Conservation (phyloP, 139 green algal genomes). For the Dunaliella sp. region DNA sequence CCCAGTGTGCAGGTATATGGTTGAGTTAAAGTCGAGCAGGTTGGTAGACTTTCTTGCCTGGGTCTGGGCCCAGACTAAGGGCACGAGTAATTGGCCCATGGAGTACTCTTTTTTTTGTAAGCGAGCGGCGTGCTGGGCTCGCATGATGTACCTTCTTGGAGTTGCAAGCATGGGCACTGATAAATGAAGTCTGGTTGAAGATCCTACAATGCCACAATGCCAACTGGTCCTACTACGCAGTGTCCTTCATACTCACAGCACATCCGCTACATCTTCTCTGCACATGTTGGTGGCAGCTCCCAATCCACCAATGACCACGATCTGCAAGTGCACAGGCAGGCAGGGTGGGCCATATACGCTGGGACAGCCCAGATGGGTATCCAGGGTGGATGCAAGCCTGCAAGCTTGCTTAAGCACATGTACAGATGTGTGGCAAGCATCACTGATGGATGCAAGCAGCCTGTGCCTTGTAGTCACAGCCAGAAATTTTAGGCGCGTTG, state of each 20-base stretch:
- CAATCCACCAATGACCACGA: not conserved
- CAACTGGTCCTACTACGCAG: not conserved
- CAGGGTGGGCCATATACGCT: not conserved
- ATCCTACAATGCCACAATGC: too few relatives aligned
- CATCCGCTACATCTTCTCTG: not conserved
- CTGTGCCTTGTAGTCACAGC: not conserved
- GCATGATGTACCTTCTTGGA: not conserved
- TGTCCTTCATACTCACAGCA: not conserved
- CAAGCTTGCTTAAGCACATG: not conserved
- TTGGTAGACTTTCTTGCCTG: too few relatives aligned
- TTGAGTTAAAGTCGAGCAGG: too few relatives aligned
- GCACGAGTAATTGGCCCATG: not conserved
- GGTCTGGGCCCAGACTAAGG: too few relatives aligned
- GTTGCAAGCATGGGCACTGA: not conserved
- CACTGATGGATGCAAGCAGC: not conserved
- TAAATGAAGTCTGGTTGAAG: not conserved
- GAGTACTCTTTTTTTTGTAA: not conserved
- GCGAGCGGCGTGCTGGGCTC: too few relatives aligned
- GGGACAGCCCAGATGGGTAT: not conserved
- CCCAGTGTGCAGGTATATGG: too few relatives aligned
- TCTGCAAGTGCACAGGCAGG: not conserved
- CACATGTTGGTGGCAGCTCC: not conserved
- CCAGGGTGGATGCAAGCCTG: not conserved
- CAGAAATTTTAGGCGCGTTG: too few relatives aligned
- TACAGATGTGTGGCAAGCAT: not conserved